Conservation (phyloP, 106 monocot genomes). For the Acanthochlamys bracteata region DNA sequence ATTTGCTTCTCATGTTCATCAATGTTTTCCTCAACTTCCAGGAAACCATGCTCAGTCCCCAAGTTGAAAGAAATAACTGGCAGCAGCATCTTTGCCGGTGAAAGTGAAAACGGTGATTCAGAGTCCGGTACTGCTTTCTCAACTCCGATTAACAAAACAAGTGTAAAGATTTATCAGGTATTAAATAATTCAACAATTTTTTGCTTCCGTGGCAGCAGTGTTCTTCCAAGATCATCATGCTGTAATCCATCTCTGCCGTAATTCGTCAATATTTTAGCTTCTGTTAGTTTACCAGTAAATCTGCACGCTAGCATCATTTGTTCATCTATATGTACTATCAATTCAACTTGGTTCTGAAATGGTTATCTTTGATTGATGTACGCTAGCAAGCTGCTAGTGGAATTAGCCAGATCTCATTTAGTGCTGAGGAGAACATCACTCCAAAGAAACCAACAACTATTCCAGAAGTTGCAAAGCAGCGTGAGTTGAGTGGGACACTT, state of each 20-base stretch:
- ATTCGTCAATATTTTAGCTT: neutral
- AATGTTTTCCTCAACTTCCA: slow-evolving; percentile 10
- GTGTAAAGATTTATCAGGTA: slow-evolving; percentile 30
- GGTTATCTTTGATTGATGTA: slow-evolving; percentile 1
- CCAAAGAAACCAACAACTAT: slow-evolving; percentile 40
- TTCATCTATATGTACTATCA: too few relatives aligned
- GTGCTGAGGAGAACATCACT: slow-evolving; percentile 36
- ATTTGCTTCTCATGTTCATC: neutral
- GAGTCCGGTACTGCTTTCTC: slow-evolving; percentile 32
- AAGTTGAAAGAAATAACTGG: slow-evolving; percentile 91
- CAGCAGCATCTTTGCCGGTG: slow-evolving; percentile 72
- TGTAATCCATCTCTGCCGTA: neutral
- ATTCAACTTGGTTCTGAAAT: neutral
- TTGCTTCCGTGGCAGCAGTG: neutral
- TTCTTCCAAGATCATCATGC: too few relatives aligned
- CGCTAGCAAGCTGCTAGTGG: slow-evolving; percentile 28
- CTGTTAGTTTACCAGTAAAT: neutral
- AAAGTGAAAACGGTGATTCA: slow-evolving; percentile 29
- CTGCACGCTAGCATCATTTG: too few relatives aligned
- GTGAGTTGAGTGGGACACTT: slow-evolving; percentile 41
- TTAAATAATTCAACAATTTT: neutral
- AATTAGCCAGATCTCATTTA: slow-evolving; percentile 52
- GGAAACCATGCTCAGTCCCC: slow-evolving; percentile 73
- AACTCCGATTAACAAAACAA: slow-evolving; percentile 33
- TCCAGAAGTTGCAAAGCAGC: slow-evolving; percentile 48